Percentiles rank a stretch among this genome's conserved stretches.
phyloP scores from a whole-genome alignment of 345 rosid species.

The Gossypium australe region DNA sequence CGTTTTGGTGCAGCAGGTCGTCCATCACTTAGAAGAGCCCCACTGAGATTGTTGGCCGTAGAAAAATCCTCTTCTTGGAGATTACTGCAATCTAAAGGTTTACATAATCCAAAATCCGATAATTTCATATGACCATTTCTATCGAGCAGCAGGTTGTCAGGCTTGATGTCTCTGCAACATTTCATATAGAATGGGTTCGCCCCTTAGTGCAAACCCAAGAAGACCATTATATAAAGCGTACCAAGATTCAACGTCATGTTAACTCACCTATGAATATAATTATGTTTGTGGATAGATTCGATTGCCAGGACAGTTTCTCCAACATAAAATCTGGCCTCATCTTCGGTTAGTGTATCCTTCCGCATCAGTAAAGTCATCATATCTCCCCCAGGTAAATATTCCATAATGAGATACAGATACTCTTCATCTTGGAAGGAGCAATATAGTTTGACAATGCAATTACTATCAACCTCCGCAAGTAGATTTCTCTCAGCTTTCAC shows the following conservation, averaged over 20 bases:
- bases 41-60: conserved; percentile 53
- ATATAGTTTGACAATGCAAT: conserved; percentile 88
- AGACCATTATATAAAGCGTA: neutral
- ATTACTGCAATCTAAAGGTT: conserved; percentile 91
- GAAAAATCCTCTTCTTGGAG: conserved; percentile 93
- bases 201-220: neutral
- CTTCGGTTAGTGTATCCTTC: conserved; percentile 49
- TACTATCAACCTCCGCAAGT: conserved; percentile 97
- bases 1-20: conserved; percentile 74
- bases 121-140: conserved; percentile 89
- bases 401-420: conserved; percentile 87
- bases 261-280: conserved; percentile 89
- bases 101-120: conserved; percentile 96
- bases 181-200: conserved; percentile 11
- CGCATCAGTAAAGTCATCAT: conserved; percentile 79
- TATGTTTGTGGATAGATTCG: conserved; percentile 92
- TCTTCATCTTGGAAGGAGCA: conserved; percentile 69
- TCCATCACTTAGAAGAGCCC: conserved; percentile 71
- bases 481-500: conserved; percentile 98
- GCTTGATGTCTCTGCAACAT: conserved; percentile 86
- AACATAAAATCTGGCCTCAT: conserved; percentile 92
- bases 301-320: conserved; percentile 94
- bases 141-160: conserved; percentile 93
- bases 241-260: neutral
- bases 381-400: conserved; percentile 98